Conservation (phyloP, 2,329 filamentous ascomycete genomes). For the Dothiorella sarmentorum region DNA sequence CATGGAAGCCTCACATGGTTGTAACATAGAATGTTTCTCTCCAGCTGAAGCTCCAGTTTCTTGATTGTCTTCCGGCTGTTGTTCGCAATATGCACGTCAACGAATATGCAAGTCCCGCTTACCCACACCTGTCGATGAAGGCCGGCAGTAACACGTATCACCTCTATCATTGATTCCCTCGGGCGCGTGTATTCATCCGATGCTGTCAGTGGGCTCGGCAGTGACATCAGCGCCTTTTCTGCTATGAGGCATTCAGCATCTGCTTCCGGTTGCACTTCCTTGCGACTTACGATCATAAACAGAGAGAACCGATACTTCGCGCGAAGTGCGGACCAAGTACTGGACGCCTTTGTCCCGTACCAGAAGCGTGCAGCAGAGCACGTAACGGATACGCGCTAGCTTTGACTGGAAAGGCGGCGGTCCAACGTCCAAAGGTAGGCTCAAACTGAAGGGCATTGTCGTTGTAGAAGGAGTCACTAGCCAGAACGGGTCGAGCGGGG, state of each 20-base stretch:
- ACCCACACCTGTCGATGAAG: conserved; percentile 59
- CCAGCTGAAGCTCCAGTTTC: conserved; percentile 51
- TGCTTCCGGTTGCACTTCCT: background rate
- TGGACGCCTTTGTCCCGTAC: conserved; percentile 48
- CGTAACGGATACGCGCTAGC: conserved; percentile 50
- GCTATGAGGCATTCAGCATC: conserved; percentile 30
- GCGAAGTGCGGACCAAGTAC: conserved; percentile 49
- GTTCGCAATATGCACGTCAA: conserved; percentile 52
- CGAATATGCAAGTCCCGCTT: conserved; percentile 53
- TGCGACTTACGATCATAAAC: conserved; percentile 50
- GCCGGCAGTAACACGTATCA: conserved; percentile 49
- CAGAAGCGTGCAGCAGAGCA: conserved; percentile 47
- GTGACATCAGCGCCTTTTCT: conserved; percentile 53
- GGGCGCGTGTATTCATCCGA: conserved; percentile 46
- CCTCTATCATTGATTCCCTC: conserved; percentile 41
- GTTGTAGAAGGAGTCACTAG: conserved; percentile 47
- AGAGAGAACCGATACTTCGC: conserved; percentile 49
- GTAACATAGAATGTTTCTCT: conserved; percentile 50
- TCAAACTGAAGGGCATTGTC: conserved; percentile 50
- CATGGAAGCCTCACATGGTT: conserved; percentile 42
- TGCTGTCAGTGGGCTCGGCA: conserved; percentile 51
- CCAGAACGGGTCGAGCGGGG: conserved; percentile 45
- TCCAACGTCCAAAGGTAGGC: conserved; percentile 52
- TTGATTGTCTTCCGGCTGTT: conserved; percentile 48
- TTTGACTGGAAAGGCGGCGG: conserved; percentile 54